Conservation (phyloP, 2,329 filamentous ascomycete genomes). For the Botrytis elliptica region DNA sequence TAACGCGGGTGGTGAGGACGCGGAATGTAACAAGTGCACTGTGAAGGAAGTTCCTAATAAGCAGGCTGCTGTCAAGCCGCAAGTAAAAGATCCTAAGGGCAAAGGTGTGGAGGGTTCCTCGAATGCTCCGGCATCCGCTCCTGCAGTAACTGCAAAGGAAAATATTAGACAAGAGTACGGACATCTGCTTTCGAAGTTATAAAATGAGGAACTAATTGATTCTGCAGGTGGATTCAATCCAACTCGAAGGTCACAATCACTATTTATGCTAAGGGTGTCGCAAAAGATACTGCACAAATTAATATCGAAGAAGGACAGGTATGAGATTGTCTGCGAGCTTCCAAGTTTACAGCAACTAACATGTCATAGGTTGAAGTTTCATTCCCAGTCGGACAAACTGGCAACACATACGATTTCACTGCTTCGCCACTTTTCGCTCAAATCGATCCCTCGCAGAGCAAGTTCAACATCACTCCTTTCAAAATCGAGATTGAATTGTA, state of each 20-base stretch:
- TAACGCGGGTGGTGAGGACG: constrained; percentile 46
- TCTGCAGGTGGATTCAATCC: constrained; percentile 59
- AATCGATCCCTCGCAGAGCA: constrained; percentile 62
- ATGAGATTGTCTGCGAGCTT: constrained; percentile 14
- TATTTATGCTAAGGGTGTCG: constrained; percentile 63
- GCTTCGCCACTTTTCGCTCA: constrained; percentile 66
- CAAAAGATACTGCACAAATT: constrained; percentile 53
- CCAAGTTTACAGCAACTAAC: constrained; percentile 24
- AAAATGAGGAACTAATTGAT: not conserved
- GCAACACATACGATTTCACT: constrained; percentile 55
- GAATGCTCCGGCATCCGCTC: not conserved
- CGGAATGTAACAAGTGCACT: constrained; percentile 46
- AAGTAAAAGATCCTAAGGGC: not conserved
- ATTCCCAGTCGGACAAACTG: constrained; percentile 54
- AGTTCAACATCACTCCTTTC: constrained; percentile 64
- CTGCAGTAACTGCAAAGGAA: constrained; percentile 46
- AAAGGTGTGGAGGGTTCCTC: constrained; percentile 8
- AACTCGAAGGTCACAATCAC: constrained; percentile 60
- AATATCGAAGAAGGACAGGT: constrained; percentile 40
- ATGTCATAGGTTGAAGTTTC: constrained; percentile 51
- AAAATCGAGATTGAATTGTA: constrained; percentile 77
- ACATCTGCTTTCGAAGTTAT: not conserved
- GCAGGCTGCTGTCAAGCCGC: not conserved
- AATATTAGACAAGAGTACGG: constrained; percentile 60
- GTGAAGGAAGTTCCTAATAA: constrained; percentile 53